Evolutionary conservation across 805 yeast genomes (phyloP).

Genomic region (Vanderwaltozyma tropicalis): DNA sequence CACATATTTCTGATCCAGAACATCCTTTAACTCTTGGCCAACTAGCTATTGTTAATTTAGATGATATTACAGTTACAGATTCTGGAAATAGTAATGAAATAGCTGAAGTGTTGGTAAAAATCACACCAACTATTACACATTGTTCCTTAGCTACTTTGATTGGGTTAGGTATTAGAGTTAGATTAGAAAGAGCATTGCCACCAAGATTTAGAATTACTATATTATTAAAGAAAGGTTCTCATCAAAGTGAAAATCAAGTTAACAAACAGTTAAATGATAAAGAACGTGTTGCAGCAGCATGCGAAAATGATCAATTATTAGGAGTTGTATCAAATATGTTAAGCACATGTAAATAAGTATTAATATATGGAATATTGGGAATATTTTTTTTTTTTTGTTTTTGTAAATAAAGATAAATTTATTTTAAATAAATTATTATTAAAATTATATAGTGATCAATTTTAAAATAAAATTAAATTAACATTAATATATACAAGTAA

Average conservation of each 20-base stretch:
- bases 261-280: slow-evolving; percentile 95
- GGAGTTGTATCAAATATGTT: slow-evolving; percentile 91
- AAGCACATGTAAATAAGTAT: slow-evolving; percentile 52
- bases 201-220: slow-evolving; percentile 73
- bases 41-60: slow-evolving; percentile 79
- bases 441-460: too few species aligned
- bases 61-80: slow-evolving; percentile 65
- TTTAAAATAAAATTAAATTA: too few species aligned
- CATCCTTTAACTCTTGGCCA: slow-evolving; percentile 94
- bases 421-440: too few species aligned
- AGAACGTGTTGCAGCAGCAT: slow-evolving; percentile 96
- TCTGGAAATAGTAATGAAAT: slow-evolving; percentile 42
- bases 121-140: slow-evolving; percentile 96
- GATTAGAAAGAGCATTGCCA: slow-evolving; percentile 82
- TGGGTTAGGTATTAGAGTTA: slow-evolving; percentile 87
- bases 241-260: slow-evolving; percentile 91
- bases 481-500: too few species aligned
- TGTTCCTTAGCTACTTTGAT: slow-evolving; percentile 93
- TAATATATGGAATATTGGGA: too few species aligned
- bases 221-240: slow-evolving; percentile 80
- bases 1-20: slow-evolving; percentile 90
- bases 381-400: too few species aligned
- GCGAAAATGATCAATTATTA: slow-evolving; percentile 87
- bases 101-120: slow-evolving; percentile 67
- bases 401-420: too few species aligned